phyloP scores from a whole-genome alignment of 2,329 filamentous ascomycete species.

The Hymenoscyphus scutula region DNA sequence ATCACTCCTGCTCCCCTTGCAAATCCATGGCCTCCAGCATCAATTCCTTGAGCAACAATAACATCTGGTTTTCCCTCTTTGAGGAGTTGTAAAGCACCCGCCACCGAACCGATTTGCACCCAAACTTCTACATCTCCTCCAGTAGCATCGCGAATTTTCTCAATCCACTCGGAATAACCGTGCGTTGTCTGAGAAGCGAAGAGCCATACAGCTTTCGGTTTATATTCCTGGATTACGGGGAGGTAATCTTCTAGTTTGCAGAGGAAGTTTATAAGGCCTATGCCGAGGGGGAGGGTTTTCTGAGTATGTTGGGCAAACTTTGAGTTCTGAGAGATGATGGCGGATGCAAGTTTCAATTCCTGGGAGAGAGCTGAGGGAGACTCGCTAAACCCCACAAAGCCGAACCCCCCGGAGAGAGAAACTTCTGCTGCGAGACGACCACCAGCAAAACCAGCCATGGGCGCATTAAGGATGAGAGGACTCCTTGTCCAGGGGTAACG shows the following conservation, averaged over 20 bases:
- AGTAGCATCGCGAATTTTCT: slow-evolving; percentile 28
- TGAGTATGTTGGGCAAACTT: background rate
- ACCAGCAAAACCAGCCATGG: slow-evolving; percentile 64
- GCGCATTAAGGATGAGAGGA: slow-evolving; percentile 61
- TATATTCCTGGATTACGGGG: slow-evolving; percentile 1
- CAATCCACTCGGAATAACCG: slow-evolving; percentile 35
- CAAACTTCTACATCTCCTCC: slow-evolving; percentile 34
- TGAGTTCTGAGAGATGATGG: background rate
- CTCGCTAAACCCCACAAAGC: slow-evolving; percentile 41
- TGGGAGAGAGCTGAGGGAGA: background rate
- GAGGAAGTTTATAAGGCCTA: slow-evolving; percentile 6
- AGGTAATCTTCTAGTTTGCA: slow-evolving; percentile 2
- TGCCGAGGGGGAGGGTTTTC: slow-evolving; percentile 6
- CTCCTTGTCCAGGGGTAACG: slow-evolving; percentile 56
- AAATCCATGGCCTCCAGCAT: slow-evolving; percentile 40
- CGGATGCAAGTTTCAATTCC: slow-evolving; percentile 6
- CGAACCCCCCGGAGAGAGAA: slow-evolving; percentile 52
- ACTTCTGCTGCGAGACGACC: slow-evolving; percentile 56
- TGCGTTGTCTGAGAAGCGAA: slow-evolving; percentile 40
- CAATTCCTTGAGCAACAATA: slow-evolving; percentile 39
- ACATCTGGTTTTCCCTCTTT: slow-evolving; percentile 33
- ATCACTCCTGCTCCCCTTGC: slow-evolving; percentile 36
- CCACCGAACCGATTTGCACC: slow-evolving; percentile 38
- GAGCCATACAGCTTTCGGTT: slow-evolving; percentile 45
- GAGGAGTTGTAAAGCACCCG: slow-evolving; percentile 29